Base-by-base conservation (phyloP, 2,329 filamentous ascomycete genomes). In the Colletotrichum cordylinicola region DNA sequence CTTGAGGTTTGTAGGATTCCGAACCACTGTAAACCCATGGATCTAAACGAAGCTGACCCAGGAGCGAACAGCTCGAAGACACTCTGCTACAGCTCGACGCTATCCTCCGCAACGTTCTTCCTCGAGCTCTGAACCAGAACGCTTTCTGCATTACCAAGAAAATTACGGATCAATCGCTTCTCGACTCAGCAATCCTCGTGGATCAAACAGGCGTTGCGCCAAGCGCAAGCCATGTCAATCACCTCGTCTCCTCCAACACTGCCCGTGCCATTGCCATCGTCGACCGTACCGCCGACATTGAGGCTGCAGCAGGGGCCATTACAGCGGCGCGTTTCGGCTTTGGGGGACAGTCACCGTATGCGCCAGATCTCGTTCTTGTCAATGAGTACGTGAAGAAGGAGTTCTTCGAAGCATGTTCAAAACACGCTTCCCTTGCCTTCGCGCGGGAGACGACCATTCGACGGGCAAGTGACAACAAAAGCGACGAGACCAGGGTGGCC, bases 311-410 rank as follows among this genome's bases (percentile, higher is more conserved):
- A 1, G 83, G 86, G 71, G 85, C 87, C 3, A 83, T 93, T 1
- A 86, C 90, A 1, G 84, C 83, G 1, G 90, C 91, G 2, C 85
- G 91, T 3, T 90, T 93, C 78, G 83, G 83, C 16, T 90, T 92
- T 35, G 85, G 88, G 2, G 91, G 91, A 4, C 85, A 82, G 3
- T 93, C 91, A 1, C 87, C 91, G 0, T 93, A 93, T 79, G 89
- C 91, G 0, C 92, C 92, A 0, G 91, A 93, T 78, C 35, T 93
- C 0, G 89, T 93, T 0, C 82, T 93, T 0, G 91, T 94, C n/a
- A 92, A 93, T 75, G 92, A 93, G 77, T 93, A 89, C 74, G 85
- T 87, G 5, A 90, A 90, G 82, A 86, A 88, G 70, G 85, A 86
- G 0, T 92, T 93, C 77, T 80, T 91, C 1, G 85, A 88, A 70